These are phyloP conservation scores for Tripidium arundinaceum DNA, from an alignment of 202 grass and related monocot genomes.

Conservation along the genomic window DNA sequence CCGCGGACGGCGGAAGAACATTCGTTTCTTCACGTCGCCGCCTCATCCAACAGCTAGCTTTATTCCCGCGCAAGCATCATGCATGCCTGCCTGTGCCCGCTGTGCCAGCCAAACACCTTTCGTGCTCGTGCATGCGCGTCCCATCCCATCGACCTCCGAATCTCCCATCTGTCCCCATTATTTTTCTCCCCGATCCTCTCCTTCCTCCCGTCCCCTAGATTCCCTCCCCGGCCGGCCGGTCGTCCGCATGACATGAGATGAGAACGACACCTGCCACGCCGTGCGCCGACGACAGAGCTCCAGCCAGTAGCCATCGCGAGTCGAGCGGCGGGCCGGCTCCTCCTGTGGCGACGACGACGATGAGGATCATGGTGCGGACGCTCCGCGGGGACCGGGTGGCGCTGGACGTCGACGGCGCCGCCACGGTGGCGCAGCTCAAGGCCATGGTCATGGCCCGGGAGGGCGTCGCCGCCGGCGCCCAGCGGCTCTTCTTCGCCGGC, in stretches of 20 bases:
- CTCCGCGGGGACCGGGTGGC: slow-evolving; percentile 46
- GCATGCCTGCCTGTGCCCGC: not conserved
- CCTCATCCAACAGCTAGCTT: slow-evolving; percentile 24
- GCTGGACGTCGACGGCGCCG: slow-evolving; percentile 34
- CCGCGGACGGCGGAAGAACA: not conserved
- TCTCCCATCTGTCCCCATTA: not conserved
- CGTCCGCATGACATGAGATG: not conserved
- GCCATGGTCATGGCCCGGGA: slow-evolving; percentile 33
- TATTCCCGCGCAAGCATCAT: slow-evolving; percentile 21
- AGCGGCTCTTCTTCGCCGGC: slow-evolving; percentile 48
- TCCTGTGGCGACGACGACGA: not conserved
- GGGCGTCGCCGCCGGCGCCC: slow-evolving; percentile 15
- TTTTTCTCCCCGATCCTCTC: not conserved
- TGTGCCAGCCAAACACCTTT: slow-evolving; percentile 6
- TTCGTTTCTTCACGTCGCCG: slow-evolving; percentile 32
- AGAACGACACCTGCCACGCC: not conserved
- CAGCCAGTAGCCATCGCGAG: not conserved
- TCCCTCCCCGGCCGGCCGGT: not conserved
- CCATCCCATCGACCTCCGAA: not conserved
- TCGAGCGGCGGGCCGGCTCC: not conserved
- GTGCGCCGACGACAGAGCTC: not conserved
- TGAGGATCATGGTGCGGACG: slow-evolving; percentile 52
- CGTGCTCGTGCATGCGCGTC: not conserved
- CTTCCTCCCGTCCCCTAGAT: not conserved
- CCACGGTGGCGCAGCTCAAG: slow-evolving; percentile 42